Evolutionary conservation across 495 filamentous ascomycete genomes (phyloP).

Genomic region (Lasiosphaeris hirsuta): DNA sequence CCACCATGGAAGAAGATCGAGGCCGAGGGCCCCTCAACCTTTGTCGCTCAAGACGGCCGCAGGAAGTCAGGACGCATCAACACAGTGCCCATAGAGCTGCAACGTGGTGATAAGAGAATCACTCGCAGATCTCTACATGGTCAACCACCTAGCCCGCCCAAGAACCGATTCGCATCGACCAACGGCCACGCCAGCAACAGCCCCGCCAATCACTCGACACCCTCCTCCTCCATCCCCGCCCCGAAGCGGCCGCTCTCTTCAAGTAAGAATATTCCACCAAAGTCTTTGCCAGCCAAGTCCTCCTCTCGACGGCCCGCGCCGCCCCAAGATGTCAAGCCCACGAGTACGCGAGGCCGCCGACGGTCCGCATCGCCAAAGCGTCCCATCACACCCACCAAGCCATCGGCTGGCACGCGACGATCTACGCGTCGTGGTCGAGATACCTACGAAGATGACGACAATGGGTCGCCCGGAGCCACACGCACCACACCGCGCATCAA

Average conservation of each 20-base stretch:
- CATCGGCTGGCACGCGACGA: slow-evolving; percentile 36
- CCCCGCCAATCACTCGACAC: slow-evolving; percentile 11
- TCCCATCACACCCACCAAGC: slow-evolving; percentile 34
- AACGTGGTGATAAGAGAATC: slow-evolving; percentile 61
- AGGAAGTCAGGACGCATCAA: slow-evolving; percentile 86
- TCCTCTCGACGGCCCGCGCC: slow-evolving; percentile 17
- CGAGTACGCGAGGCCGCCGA: slow-evolving; percentile 25
- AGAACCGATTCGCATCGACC: slow-evolving; percentile 10
- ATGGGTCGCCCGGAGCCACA: slow-evolving; percentile 18
- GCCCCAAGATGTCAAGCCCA: slow-evolving; percentile 24
- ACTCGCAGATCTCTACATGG: slow-evolving; percentile 42
- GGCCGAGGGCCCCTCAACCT: slow-evolving; percentile 82
- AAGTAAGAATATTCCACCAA: slow-evolving; percentile 17
- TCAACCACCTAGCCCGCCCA: slow-evolving; percentile 24
- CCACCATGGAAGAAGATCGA: slow-evolving; percentile 93
- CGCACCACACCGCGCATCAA: slow-evolving; percentile 40
- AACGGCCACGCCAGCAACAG: slow-evolving; percentile 16
- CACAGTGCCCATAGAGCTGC: slow-evolving; percentile 63
- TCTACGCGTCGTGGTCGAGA: slow-evolving; percentile 31
- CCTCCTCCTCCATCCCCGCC: slow-evolving; percentile 4
- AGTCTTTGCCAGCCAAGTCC: slow-evolving; percentile 17
- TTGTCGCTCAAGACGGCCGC: slow-evolving; percentile 68
- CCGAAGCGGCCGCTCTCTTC: slow-evolving; percentile 19
- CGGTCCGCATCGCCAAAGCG: slow-evolving; percentile 32
- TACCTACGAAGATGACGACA: slow-evolving; percentile 28